Evolutionary conservation across 495 filamentous ascomycete genomes (phyloP).

Genomic region (Tuber melanosporum): DNA sequence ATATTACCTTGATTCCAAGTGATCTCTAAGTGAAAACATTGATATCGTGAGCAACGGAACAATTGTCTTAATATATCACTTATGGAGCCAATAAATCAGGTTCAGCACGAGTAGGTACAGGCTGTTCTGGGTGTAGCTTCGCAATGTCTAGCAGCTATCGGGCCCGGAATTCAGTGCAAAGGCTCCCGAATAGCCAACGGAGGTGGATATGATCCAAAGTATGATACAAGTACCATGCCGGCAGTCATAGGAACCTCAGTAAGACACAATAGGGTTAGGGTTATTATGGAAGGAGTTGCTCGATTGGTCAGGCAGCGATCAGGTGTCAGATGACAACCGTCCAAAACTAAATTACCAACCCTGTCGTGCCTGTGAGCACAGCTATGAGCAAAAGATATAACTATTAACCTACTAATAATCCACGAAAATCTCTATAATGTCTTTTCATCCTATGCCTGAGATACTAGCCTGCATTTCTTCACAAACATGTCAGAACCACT

Average conservation of each 20-base stretch:
- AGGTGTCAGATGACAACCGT: neutral
- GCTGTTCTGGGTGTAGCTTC: neutral
- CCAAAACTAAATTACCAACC: neutral
- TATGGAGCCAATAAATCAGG: neutral
- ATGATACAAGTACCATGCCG: too few species aligned
- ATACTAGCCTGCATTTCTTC: neutral
- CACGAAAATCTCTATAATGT: neutral
- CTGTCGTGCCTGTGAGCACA: neutral
- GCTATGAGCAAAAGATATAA: neutral
- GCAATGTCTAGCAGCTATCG: neutral
- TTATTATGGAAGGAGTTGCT: neutral
- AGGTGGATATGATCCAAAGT: neutral
- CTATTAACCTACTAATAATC: neutral
- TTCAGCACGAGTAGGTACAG: neutral
- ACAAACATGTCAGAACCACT: slow-evolving; percentile 26
- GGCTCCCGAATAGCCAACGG: neutral
- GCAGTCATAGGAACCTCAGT: neutral
- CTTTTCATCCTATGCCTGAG: neutral
- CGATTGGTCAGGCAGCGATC: neutral
- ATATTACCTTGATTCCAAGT: neutral
- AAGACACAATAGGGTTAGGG: neutral
- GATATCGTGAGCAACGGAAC: neutral
- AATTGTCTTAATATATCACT: neutral
- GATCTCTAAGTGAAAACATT: neutral
- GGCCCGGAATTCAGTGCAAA: neutral